Evolutionary conservation across 2,329 filamentous ascomycete species (phyloP), one percentile per base, ranked within the genome.

Genomic region (Orbilia quercus): DNA sequence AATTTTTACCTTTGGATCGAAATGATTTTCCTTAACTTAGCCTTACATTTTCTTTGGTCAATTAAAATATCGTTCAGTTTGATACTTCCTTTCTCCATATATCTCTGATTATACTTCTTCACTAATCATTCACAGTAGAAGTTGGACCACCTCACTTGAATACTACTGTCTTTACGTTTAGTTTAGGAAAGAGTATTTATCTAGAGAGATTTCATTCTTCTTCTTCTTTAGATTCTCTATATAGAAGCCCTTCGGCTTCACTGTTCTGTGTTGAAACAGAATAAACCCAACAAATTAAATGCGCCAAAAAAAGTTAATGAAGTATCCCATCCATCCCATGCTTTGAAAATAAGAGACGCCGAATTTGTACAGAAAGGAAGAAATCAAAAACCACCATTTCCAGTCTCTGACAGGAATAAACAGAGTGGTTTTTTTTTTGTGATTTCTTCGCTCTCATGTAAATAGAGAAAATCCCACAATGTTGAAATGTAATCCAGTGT

Each of bases 261-360:
- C 40, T 40, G 23, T 55, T 73, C 69, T 73, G 69, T 73, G 69
- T 73, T 73, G 69, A 73, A 73, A 73, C 69, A 73, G 69, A 71
- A n/a, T n/a, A n/a, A 57, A 58, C 9, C 36, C 38, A 45, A 47
- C 58, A 28, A 38, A 51, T 50, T 51, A 36, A n/a, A n/a, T 67
- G 53, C 63, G 63, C 63, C 63, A 57, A 53, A n/a, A n/a, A n/a
- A n/a, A n/a, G n/a, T n/a, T 51, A 38, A 50, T 36, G 22, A 44
- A 14, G 28, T 31, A 31, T 4, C 9, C 5, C 9, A 12, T 18
- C 59, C 59, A 36, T 59, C 18, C 31, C 42, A 55, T 67, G 53
- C 53, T 55, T 18, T 48, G 34, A 40, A 40, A 63, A 55, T 57
- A 31, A 48, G 50, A 45, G 36, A 38, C 58, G 58, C 67, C 64